Conservation (phyloP, 495 filamentous ascomycete genomes). For the Hypoxylon lenormandii region DNA sequence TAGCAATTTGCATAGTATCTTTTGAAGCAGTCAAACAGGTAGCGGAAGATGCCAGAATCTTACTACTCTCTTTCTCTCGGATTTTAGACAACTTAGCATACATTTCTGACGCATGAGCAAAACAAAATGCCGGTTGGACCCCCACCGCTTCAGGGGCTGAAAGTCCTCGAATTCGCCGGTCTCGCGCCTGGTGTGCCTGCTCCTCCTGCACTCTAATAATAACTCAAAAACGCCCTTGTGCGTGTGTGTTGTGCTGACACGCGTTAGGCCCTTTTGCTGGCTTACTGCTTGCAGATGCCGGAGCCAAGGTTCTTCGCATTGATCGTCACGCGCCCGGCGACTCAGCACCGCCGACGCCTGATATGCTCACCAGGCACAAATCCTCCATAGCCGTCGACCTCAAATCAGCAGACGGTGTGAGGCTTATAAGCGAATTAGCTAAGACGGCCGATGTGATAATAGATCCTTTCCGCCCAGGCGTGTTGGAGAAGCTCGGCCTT, state of each 20-base stretch:
- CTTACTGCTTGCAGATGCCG: constrained; percentile 87
- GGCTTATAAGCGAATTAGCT: constrained; percentile 74
- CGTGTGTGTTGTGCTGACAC: constrained; percentile 10
- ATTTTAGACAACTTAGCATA: background rate
- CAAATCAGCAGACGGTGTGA: constrained; percentile 71
- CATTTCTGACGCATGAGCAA: background rate
- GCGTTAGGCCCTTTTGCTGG: constrained; percentile 83
- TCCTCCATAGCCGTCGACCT: constrained; percentile 80
- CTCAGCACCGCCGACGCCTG: constrained; percentile 63
- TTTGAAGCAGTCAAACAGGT: background rate
- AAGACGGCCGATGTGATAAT: constrained; percentile 79
- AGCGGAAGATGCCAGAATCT: background rate
- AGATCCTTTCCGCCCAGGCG: constrained; percentile 91
- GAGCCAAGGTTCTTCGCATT: constrained; percentile 86
- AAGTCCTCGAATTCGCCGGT: constrained; percentile 89
- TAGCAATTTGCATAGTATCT: background rate
- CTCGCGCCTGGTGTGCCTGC: constrained; percentile 78
- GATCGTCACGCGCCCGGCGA: constrained; percentile 67
- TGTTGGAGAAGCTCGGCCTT: constrained; percentile 84
- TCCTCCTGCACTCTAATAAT: background rate
- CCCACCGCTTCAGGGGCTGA: constrained; percentile 78
- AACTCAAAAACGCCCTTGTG: background rate
- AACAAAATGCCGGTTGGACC: constrained; percentile 52
- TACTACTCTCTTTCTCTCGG: background rate
- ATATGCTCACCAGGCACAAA: constrained; percentile 83